Percentiles rank a stretch among this genome's conserved stretches.
These are phyloP conservation scores for Colletotrichum destructivum DNA, from an alignment of 2,329 filamentous ascomycete genomes.

Conservation along the genomic window DNA sequence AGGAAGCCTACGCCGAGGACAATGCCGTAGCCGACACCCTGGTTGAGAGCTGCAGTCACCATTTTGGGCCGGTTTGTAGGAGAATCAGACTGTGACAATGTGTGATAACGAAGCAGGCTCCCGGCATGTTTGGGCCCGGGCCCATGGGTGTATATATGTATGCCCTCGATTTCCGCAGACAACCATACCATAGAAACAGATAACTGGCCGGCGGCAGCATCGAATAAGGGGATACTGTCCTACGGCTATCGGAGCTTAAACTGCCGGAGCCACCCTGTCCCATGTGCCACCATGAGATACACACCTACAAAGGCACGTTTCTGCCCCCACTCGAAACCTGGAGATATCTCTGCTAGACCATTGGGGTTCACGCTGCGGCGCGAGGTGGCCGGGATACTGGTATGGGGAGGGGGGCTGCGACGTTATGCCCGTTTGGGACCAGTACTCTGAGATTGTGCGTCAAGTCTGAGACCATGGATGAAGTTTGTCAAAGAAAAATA, in stretches of 20 bases:
- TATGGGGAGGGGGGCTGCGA: not conserved
- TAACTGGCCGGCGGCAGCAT: constrained; percentile 40
- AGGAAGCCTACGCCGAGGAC: constrained; percentile 81
- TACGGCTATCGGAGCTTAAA: constrained; percentile 38
- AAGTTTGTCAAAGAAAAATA: constrained; percentile 13
- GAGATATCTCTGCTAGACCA: not conserved
- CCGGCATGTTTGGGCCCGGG: constrained; percentile 19
- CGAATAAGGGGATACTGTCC: constrained; percentile 7
- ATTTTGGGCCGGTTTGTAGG: constrained; percentile 23
- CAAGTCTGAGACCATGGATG: not conserved
- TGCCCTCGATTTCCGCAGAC: not conserved
- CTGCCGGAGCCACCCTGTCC: constrained; percentile 24
- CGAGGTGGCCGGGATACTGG: not conserved
- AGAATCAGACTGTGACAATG: not conserved
- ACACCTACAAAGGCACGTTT: not conserved
- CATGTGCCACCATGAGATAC: constrained; percentile 19
- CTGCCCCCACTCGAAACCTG: constrained; percentile 22
- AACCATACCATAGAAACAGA: not conserved
- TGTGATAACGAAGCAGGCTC: constrained; percentile 4
- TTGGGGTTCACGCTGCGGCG: not conserved
- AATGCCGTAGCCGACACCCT: constrained; percentile 84
- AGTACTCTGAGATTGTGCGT: not conserved
- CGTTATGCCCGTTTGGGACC: not conserved
- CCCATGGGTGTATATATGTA: constrained; percentile 37
- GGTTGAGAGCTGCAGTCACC: constrained; percentile 59